Evolutionary conservation across 2,329 filamentous ascomycete species (phyloP).

Genomic region (Albifimbria verrucaria): DNA sequence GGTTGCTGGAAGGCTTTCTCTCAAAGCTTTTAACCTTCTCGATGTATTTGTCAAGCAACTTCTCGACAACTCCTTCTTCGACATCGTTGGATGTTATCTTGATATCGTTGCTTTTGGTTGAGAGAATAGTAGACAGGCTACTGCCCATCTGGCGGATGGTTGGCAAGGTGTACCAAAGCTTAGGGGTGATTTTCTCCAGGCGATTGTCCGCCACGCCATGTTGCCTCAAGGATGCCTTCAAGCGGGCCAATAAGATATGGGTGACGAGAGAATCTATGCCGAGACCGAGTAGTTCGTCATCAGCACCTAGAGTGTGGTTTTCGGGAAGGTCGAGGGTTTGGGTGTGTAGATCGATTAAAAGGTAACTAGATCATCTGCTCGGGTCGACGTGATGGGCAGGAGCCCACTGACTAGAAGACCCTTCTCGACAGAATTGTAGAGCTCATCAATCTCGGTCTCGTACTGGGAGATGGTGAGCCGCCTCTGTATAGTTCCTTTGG

Average conservation of each 20-base stretch:
- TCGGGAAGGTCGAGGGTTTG: background rate
- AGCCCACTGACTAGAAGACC: slow-evolving; percentile 25
- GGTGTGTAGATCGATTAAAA: background rate
- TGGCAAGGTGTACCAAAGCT: background rate
- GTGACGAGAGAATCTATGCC: background rate
- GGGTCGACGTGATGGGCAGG: background rate
- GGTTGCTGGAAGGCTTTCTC: background rate
- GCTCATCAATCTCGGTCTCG: slow-evolving; percentile 3
- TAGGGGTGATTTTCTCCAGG: background rate
- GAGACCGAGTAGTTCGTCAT: background rate
- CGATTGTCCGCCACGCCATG: background rate
- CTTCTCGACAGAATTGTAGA: slow-evolving; percentile 3
- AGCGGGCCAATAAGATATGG: background rate
- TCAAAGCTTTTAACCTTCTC: background rate
- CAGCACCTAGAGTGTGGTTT: background rate
- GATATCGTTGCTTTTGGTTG: too few relatives aligned
- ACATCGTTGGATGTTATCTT: background rate
- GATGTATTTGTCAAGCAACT: background rate
- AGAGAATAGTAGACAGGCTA: background rate
- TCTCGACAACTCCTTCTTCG: too few relatives aligned
- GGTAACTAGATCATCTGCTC: background rate
- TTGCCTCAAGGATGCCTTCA: background rate
- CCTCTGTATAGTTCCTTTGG: slow-evolving; percentile 41
- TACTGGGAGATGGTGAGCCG: slow-evolving; percentile 10
- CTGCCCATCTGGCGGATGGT: background rate